These are phyloP conservation scores for Ophiocordyceps camponoti-leonardi DNA, from an alignment of 2,329 filamentous ascomycete species.

Conservation along the genomic window DNA sequence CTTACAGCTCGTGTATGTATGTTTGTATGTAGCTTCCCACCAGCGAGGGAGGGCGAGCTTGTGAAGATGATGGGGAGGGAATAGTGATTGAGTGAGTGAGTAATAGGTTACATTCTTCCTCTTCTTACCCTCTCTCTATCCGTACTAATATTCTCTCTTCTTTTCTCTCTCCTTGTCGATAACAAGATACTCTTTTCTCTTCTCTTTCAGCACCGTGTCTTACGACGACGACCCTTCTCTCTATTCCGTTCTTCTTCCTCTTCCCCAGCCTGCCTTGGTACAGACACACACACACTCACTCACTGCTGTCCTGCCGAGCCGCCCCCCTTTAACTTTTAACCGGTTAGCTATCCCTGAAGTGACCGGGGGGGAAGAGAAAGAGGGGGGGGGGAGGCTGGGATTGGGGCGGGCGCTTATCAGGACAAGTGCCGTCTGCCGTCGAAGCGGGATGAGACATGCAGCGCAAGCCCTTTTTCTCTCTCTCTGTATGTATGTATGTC, in stretches of 20 bases:
- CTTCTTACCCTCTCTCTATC: background rate
- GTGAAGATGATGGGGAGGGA: background rate
- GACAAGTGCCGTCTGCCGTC: background rate
- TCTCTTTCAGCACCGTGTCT: background rate
- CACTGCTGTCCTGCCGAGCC: too few relatives aligned
- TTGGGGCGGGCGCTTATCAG: too few relatives aligned
- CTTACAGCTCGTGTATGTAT: background rate
- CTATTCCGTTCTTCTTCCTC: background rate
- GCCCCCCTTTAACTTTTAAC: too few relatives aligned
- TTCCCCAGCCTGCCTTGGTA: too few relatives aligned
- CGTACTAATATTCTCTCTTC: background rate
- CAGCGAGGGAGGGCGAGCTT: background rate
- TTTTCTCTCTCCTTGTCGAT: background rate
- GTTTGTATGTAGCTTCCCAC: background rate
- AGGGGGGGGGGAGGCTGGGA: too few relatives aligned
- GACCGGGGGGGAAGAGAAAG: too few relatives aligned
- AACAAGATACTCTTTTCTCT: too few relatives aligned
- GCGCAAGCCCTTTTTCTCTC: background rate
- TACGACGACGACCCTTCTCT: background rate
- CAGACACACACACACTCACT: too few relatives aligned
- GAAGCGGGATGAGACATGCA: background rate
- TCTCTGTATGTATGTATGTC: too few relatives aligned
- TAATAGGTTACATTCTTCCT: background rate
- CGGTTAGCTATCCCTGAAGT: too few relatives aligned
- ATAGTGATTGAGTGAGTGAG: too few relatives aligned